These are phyloP conservation scores for Entelexis sorbosivorans DNA, from an alignment of 1,139 yeast species.

Conservation along the genomic window DNA sequence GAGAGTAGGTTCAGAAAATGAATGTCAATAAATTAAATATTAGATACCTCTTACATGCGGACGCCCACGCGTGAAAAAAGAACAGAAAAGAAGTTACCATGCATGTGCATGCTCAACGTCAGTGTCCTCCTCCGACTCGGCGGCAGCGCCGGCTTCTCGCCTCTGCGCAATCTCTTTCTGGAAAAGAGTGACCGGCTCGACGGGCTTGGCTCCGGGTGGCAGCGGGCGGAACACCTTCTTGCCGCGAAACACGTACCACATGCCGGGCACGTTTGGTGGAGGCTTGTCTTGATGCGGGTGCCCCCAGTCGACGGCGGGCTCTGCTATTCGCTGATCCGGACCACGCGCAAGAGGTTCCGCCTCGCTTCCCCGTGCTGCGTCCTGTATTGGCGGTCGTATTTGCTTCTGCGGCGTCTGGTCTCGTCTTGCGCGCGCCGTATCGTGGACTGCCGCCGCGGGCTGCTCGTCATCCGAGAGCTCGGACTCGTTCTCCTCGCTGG, in stretches of 20 bases:
- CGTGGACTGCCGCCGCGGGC: background rate
- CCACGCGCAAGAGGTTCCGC: background rate
- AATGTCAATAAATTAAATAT: conserved; percentile 3
- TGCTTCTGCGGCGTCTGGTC: background rate
- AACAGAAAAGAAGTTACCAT: background rate
- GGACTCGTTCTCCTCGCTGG: background rate
- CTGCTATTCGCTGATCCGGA: background rate
- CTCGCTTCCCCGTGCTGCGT: background rate
- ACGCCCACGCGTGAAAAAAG: background rate
- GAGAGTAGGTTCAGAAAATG: background rate
- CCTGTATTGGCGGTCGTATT: background rate
- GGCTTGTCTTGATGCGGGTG: conserved; percentile 21
- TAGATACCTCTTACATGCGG: no score
- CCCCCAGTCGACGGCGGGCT: background rate
- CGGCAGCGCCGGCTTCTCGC: conserved; percentile 12
- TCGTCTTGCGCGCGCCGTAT: no score
- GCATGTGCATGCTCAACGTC: conserved; percentile 19
- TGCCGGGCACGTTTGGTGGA: conserved; percentile 23
- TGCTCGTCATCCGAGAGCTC: background rate
- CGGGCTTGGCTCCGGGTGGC: conserved; percentile 23
- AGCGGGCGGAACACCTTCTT: conserved; percentile 33
- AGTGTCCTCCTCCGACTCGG: conserved; percentile 22
- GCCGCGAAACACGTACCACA: conserved; percentile 36
- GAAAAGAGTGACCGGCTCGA: conserved; percentile 22
- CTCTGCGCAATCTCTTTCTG: conserved; percentile 16